These are phyloP conservation scores for Caryocar brasiliense DNA, from an alignment of 441 rosid species.

Conservation along the genomic window DNA sequence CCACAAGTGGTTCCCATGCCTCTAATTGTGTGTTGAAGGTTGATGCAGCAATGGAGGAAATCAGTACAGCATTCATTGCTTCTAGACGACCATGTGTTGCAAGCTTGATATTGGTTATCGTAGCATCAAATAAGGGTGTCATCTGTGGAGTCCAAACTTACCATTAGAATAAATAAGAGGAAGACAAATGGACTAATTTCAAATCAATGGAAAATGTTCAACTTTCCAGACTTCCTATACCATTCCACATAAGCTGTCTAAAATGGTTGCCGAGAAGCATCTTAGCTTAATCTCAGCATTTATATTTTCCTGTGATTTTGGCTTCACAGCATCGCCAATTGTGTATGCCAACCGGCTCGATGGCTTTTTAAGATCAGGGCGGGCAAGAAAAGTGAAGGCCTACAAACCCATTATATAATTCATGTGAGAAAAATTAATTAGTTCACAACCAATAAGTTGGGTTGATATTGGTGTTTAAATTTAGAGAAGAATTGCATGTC, in stretches of 20 bases:
- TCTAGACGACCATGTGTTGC: constrained; percentile 91
- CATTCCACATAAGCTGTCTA: constrained; percentile 93
- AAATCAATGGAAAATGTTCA: not conserved
- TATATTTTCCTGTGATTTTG: constrained; percentile 77
- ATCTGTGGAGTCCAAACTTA: constrained; percentile 48
- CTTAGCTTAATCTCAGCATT: constrained; percentile 81
- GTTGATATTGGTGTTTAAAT: too few relatives aligned
- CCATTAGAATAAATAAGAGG: not conserved
- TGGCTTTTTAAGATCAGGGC: constrained; percentile 82
- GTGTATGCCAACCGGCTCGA: constrained; percentile 71
- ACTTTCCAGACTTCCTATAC: constrained; percentile 33
- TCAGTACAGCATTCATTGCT: constrained; percentile 95
- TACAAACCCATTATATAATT: constrained; percentile 25
- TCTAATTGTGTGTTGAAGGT: constrained; percentile 87
- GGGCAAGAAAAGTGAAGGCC: constrained; percentile 98
- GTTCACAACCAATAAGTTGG: not conserved
- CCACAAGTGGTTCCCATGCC: constrained; percentile 99
- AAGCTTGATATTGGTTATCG: constrained; percentile 89
- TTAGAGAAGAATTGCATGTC: too few relatives aligned
- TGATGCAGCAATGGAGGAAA: constrained; percentile 94
- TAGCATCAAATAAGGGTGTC: constrained; percentile 85
- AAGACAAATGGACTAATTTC: constrained; percentile 1
- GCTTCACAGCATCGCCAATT: constrained; percentile 81
- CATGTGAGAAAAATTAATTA: constrained; percentile 8
- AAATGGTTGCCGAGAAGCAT: constrained; percentile 74